These are phyloP conservation scores for Yamadazyma scolyti DNA, from an alignment of 805 yeast species.

Conservation along the genomic window DNA sequence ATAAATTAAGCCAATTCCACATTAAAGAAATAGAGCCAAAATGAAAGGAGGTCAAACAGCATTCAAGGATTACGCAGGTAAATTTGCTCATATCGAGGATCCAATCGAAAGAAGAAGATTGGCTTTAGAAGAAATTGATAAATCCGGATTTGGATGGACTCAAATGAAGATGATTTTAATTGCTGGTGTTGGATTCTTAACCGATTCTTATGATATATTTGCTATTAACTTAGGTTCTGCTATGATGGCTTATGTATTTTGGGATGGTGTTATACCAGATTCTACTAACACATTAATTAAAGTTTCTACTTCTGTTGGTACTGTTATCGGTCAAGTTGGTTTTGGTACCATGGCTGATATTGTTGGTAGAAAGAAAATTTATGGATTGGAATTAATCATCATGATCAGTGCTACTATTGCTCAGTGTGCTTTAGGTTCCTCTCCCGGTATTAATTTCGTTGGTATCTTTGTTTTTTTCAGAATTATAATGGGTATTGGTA, in stretches of 20 bases:
- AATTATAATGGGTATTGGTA: slow-evolving; percentile 91
- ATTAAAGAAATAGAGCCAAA: no score
- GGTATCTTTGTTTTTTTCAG: slow-evolving; percentile 77
- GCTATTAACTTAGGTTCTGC: slow-evolving; percentile 81
- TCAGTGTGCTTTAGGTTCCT: slow-evolving; percentile 70
- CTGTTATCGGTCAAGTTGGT: slow-evolving; percentile 84
- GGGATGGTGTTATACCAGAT: slow-evolving; percentile 60
- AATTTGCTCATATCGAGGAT: slow-evolving; percentile 77
- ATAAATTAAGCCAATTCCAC: no score
- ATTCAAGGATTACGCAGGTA: slow-evolving; percentile 76
- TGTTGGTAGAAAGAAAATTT: slow-evolving; percentile 81
- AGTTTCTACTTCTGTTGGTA: slow-evolving; percentile 90
- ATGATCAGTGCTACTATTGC: slow-evolving; percentile 77
- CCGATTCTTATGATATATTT: slow-evolving; percentile 90
- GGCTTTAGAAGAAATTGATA: slow-evolving; percentile 80
- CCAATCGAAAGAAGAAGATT: slow-evolving; percentile 85
- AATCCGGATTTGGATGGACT: slow-evolving; percentile 77
- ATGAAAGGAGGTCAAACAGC: slow-evolving; percentile 83
- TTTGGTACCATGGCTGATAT: slow-evolving; percentile 82
- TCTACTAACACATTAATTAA: slow-evolving; percentile 75
- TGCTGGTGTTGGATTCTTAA: slow-evolving; percentile 91
- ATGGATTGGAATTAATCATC: slow-evolving; percentile 81
- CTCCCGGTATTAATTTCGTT: slow-evolving; percentile 68
- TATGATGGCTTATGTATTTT: slow-evolving; percentile 75
- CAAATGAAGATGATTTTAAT: slow-evolving; percentile 77